Base-by-base conservation (phyloP, 345 rosid genomes). In the Alliaria petiolata region DNA sequence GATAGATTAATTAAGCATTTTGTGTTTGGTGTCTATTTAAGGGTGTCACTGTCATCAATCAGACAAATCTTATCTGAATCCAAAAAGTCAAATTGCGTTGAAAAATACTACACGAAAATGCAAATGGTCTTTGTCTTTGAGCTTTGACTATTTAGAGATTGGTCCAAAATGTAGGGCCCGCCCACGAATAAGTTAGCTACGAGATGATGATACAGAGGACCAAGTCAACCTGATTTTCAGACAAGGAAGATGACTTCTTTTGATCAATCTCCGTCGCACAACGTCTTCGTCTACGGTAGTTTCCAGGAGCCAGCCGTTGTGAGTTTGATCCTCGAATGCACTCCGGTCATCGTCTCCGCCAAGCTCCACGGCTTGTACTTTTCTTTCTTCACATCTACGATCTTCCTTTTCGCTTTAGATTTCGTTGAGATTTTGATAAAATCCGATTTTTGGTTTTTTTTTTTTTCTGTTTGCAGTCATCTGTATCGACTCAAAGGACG, bases 401-500 rank as follows among this genome's bases (percentile, higher is more conserved):
- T 12, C 38, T 26, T 38, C 30, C 31, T 28, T 28, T 28, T 28
- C 4, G 31, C 31, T 28, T 28, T 28, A 0, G 31, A 5, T 28
- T 5, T 35, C 9, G 1, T 62, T 3, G n/a, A 50, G 17, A 22
- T n/a, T n/a, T n/a, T n/a, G n/a, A n/a, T n/a, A n/a, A n/a, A n/a
- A n/a, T n/a, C n/a, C n/a, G n/a, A n/a, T n/a, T 44, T 22, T 2
- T 34, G 0, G 47, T n/a, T n/a, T n/a, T n/a, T 10, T 1, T 22
- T 22, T 22, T 40, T 60, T 9, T 10, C 0, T 28, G 0, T 39
- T 15, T 50, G 79, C 84, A 95, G 98, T 76, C 92, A 84, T 53
- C 79, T 88, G 62, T 95, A 86, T 46, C 86, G 93, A 83, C 85
- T 95, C 47, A 83, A 83, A 78, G 99, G 85, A 4, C 90, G 98